Evolutionary conservation across 495 filamentous ascomycete genomes (phyloP), one percentile per base, ranked within the genome.

Genomic region (Echria macrotheca): DNA sequence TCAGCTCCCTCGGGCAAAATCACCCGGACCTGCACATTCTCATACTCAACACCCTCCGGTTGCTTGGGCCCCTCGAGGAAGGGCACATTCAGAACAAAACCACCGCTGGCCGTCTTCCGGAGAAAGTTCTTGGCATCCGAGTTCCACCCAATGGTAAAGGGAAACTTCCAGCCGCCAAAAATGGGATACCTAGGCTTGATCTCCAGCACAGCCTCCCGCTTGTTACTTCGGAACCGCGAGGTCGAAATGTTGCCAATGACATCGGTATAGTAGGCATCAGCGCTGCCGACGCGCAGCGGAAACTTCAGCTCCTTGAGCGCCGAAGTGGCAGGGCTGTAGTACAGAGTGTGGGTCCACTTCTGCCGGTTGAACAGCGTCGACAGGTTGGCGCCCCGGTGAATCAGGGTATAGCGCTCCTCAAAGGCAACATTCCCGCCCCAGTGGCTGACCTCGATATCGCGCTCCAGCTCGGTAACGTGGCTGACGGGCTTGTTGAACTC

Each of bases 211-310:
- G 87, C 89, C 58, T 95, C 89, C 1, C 84, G 78, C 64, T 76
- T 77, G 55, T 81, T 86, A 49, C 80, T 83, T 48, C 93, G 79
- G 76, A 90, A 98, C 57, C 81, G 80, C 47, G 87, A 95, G 22
- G 93, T 98, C 15, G 88, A 94, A 18, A 98, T 89, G 63, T 98
- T 98, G 51, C 93, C 93, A 59, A 98, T 95, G 53, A 91, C 91
- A 63, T 98, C 93, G 21, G 84, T 91, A 69, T 93, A 97, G 73
- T 97, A 98, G 1, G 93, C 77, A 58, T 95, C 83, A 43, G 79
- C 73, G 44, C 83, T 86, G 52, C 91, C 91, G 22, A 82, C 76
- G 43, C 75, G 79, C 22, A 98, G 77, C 1, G 89, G 86, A 56
- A 93, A 81, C 44, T 77, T 83, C 29, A 98, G 68, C 65, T 89